These are phyloP conservation scores for Populus trichocarpa DNA, from an alignment of 441 rosid genomes.

Conservation along the genomic window DNA sequence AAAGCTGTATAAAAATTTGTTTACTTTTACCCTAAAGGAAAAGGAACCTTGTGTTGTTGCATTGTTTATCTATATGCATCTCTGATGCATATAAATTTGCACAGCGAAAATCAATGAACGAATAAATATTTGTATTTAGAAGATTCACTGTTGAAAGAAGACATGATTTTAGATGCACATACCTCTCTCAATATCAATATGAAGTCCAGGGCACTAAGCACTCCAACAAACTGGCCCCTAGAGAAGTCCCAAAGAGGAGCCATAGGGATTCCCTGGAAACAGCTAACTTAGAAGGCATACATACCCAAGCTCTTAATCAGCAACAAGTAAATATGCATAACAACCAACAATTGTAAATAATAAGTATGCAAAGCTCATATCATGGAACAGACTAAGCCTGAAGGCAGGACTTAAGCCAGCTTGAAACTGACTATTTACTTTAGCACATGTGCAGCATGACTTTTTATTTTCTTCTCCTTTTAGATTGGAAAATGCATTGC, in stretches of 20 bases:
- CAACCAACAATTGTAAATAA: conserved; percentile 4
- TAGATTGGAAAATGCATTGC: background rate
- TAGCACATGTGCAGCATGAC: background rate
- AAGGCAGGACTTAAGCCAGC: background rate
- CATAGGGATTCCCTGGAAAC: conserved; percentile 55
- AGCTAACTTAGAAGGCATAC: conserved; percentile 31
- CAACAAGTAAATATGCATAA: conserved; percentile 17
- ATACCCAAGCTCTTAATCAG: conserved; percentile 20
- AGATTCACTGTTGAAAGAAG: conserved; percentile 1
- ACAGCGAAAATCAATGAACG: background rate
- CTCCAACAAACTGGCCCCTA: conserved; percentile 55
- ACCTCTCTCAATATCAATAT: conserved; percentile 65
- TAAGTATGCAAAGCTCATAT: background rate
- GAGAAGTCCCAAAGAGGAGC: conserved; percentile 71
- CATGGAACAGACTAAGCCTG: background rate
- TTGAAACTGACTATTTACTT: background rate
- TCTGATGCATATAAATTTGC: background rate
- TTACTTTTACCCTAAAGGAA: background rate
- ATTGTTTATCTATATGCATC: too few species aligned
- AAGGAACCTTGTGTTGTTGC: background rate
- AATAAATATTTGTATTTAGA: conserved; percentile 1
- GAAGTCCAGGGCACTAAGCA: conserved; percentile 59
- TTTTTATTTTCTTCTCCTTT: background rate
- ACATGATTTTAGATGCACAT: conserved; percentile 3
- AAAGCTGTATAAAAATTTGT: background rate